A percentile compares a stretch with the other conserved stretches of the same genome.
Conservation (phyloP, 2,329 filamentous ascomycete species). For the Phaeosphaeria sp. region DNA sequence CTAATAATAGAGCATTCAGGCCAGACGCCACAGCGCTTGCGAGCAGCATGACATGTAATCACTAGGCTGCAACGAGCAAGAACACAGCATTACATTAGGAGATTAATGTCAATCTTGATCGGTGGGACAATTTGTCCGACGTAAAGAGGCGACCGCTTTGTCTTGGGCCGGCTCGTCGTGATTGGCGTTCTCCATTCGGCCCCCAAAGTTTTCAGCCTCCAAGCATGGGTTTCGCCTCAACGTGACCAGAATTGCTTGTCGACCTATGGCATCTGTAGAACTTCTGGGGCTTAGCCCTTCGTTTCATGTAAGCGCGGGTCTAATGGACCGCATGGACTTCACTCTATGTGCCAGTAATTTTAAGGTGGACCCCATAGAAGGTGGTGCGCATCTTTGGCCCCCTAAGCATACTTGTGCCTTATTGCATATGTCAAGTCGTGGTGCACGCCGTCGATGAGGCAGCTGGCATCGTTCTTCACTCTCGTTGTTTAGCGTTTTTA, state of each 20-base stretch:
- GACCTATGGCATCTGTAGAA: background rate
- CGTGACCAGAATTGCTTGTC: background rate
- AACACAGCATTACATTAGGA: background rate
- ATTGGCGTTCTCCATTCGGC: background rate
- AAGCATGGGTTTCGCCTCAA: background rate
- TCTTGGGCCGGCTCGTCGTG: background rate
- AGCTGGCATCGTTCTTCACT: background rate
- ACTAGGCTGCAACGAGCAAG: background rate
- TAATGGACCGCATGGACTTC: background rate
- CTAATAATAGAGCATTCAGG: background rate
- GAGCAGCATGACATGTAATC: background rate
- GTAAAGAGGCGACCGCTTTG: background rate
- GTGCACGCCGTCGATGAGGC: background rate
- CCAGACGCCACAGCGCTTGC: no score
- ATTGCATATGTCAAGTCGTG: background rate
- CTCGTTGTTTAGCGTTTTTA: background rate
- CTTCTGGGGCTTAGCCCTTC: background rate
- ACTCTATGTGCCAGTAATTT: background rate
- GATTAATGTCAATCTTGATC: background rate
- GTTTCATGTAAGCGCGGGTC: background rate
- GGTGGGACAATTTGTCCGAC: background rate
- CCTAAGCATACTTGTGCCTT: background rate
- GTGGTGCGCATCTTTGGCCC: background rate
- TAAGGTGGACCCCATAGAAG: background rate
- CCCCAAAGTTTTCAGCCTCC: conserved; percentile 1